phyloP scores from a whole-genome alignment of 345 rosid genomes.

The Eucalyptus victrix region DNA sequence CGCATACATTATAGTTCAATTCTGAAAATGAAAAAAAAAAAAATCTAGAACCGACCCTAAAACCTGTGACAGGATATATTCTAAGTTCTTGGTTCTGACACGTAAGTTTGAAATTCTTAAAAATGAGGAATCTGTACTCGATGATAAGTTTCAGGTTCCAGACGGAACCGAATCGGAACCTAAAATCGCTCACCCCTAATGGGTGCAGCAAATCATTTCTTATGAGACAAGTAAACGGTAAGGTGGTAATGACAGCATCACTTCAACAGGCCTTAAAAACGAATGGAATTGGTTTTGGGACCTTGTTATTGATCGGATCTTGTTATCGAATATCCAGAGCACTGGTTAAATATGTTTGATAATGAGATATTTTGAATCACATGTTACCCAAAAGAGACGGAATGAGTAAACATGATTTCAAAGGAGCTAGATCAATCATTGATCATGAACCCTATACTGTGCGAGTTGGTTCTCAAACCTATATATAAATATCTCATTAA shows the following conservation, averaged over 20 bases:
- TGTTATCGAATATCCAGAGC: too few species aligned
- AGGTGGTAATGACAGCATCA: neutral
- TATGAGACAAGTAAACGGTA: neutral
- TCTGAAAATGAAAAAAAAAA: too few species aligned
- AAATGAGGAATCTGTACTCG: accelerated
- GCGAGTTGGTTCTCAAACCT: accelerated
- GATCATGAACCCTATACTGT: accelerated
- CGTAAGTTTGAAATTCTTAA: accelerated
- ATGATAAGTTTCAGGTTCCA: accelerated
- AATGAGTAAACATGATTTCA: accelerated
- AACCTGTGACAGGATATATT: accelerated
- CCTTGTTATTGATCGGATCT: accelerated
- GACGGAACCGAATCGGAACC: accelerated
- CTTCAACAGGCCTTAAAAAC: neutral
- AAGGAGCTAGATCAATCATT: too few species aligned
- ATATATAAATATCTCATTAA: too few species aligned
- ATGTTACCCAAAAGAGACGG: accelerated
- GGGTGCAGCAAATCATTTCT: neutral
- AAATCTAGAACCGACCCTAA: accelerated
- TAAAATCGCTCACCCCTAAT: accelerated
- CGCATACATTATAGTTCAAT: too few species aligned
- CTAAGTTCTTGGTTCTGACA: accelerated
- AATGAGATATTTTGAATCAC: neutral
- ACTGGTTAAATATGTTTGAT: neutral
- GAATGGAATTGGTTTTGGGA: neutral